A percentile compares a stretch with the other conserved stretches of the same genome.
Conservation (phyloP, 345 rosid genomes). For the Eucalyptus shirleyi region DNA sequence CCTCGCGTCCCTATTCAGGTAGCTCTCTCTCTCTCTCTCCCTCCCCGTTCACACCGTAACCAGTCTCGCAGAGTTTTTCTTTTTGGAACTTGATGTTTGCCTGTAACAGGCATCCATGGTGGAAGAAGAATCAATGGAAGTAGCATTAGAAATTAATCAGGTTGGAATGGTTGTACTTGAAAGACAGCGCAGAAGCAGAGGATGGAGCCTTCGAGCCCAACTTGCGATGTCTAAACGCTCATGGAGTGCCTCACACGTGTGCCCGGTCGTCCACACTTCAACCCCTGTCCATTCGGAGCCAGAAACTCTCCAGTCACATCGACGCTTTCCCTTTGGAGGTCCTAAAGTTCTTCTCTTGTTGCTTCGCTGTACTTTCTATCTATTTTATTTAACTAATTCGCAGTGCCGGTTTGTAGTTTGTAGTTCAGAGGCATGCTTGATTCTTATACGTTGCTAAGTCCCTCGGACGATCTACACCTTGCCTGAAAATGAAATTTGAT, state of each 20-base stretch:
- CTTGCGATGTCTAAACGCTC: too few species aligned
- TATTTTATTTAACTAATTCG: conserved; percentile 6
- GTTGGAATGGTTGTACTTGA: too few species aligned
- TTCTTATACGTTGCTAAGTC: neutral
- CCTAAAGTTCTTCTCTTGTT: neutral
- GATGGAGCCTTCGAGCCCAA: too few species aligned
- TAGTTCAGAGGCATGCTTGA: conserved; percentile 10
- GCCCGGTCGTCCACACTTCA: too few species aligned
- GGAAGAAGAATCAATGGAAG: neutral
- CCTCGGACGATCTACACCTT: neutral
- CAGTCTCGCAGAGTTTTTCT: neutral
- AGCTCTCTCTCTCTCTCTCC: neutral
- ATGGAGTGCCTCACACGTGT: too few species aligned
- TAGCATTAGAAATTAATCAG: neutral
- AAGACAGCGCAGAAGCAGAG: too few species aligned
- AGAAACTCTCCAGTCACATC: conserved; percentile 60
- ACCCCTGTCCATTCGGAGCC: conserved; percentile 62
- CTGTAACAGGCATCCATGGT: neutral
- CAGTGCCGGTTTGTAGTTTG: conserved; percentile 42
- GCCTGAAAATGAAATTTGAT: neutral
- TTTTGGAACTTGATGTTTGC: neutral
- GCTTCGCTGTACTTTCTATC: neutral
- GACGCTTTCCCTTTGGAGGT: conserved; percentile 48
- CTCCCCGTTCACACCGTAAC: neutral
- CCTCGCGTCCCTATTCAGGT: neutral